A percentile compares a stretch with the other conserved stretches of the same genome.
These are phyloP conservation scores for Blastomyces parvus DNA, from an alignment of 2,329 filamentous ascomycete genomes.

Conservation along the genomic window DNA sequence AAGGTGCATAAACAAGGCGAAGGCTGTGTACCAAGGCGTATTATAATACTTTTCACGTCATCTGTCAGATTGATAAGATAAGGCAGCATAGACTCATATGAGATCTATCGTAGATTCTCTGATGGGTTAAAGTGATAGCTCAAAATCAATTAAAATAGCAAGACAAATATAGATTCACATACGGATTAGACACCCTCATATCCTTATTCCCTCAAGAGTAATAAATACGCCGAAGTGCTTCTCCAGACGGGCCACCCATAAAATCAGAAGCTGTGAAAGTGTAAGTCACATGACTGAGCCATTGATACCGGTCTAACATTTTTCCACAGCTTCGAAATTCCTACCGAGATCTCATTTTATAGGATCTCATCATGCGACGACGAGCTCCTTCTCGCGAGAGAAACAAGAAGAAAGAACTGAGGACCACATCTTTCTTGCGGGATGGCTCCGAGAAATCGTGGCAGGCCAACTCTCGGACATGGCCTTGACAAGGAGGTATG, in stretches of 20 bases:
- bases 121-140: not conserved
- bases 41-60: not conserved
- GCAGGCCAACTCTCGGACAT: conserved; percentile 42
- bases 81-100: conserved; percentile 4
- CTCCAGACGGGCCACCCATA: too few species aligned
- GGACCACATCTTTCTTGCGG: not conserved
- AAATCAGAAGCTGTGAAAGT: not conserved
- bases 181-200: not conserved
- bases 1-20: not conserved
- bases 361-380: not conserved
- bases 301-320: not conserved
- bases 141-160: not conserved
- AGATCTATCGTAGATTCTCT: not conserved
- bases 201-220: not conserved
- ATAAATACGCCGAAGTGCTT: too few species aligned
- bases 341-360: not conserved
- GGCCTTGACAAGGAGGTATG: conserved; percentile 55
- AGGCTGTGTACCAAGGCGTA: too few species aligned
- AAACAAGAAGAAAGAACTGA: not conserved
- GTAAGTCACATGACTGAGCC: not conserved
- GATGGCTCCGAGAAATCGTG: conserved; percentile 35
- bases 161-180: not conserved
- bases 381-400: not conserved
- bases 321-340: conserved; percentile 1
- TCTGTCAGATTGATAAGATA: conserved; percentile 13